phyloP scores from a whole-genome alignment of 2,329 filamentous ascomycete genomes.

The Acephala macrosclerotiorum region DNA sequence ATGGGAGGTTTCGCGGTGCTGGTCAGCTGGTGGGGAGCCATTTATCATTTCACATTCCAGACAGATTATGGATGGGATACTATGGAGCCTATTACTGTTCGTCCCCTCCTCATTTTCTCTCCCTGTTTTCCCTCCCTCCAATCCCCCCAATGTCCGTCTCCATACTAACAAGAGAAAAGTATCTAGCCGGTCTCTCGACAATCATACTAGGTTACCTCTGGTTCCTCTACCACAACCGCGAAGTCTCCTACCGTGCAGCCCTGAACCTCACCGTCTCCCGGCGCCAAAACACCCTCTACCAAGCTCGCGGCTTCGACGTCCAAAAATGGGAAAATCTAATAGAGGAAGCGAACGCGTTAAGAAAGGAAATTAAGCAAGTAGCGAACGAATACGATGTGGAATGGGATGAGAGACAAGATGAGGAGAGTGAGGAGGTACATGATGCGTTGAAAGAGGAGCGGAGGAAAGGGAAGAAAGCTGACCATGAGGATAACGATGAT shows the following conservation, averaged over 20 bases:
- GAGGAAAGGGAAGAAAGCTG: conserved; percentile 45
- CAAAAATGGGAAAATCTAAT: conserved; percentile 80
- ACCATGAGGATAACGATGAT: conserved; percentile 49
- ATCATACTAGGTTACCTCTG: conserved; percentile 92
- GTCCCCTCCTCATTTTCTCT: conserved; percentile 21
- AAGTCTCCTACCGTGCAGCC: conserved; percentile 85
- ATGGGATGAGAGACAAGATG: conserved; percentile 81
- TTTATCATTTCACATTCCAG: conserved; percentile 75
- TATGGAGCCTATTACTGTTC: conserved; percentile 82
- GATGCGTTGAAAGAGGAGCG: conserved; percentile 63
- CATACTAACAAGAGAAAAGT: conserved; percentile 47
- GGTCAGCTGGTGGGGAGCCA: conserved; percentile 71
- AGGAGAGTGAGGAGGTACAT: conserved; percentile 71
- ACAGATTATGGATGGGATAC: conserved; percentile 89
- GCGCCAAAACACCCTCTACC: conserved; percentile 79
- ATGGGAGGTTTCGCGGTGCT: conserved; percentile 80
- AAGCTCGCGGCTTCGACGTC: conserved; percentile 77
- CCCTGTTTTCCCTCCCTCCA: background rate
- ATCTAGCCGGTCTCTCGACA: conserved; percentile 84
- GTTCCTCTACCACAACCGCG: conserved; percentile 92
- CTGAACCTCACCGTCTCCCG: conserved; percentile 86
- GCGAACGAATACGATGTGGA: conserved; percentile 90
- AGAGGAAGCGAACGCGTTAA: conserved; percentile 78
- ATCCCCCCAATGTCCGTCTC: background rate
- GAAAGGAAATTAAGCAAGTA: conserved; percentile 80